phyloP scores from a whole-genome alignment of 345 rosid species.

The Populus euphratica region DNA sequence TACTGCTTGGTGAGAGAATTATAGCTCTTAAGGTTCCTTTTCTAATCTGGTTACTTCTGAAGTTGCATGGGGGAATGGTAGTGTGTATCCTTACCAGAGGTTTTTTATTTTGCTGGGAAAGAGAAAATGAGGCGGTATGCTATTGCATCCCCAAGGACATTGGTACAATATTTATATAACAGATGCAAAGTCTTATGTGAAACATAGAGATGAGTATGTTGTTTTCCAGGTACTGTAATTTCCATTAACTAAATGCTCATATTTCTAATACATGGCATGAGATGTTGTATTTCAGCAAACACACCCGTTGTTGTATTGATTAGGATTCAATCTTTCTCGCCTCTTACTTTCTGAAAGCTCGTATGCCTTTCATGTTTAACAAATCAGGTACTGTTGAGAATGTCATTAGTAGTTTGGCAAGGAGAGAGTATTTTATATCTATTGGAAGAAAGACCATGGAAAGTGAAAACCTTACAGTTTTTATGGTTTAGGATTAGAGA shows the following conservation, averaged over 20 bases:
- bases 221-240: not conserved
- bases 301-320: not conserved
- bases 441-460: not conserved
- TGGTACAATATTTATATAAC: not conserved
- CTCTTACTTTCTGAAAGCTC: not conserved
- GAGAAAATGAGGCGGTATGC: no score
- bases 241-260: not conserved
- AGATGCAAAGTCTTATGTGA: not conserved
- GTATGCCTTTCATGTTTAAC: not conserved
- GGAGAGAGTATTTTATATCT: not conserved
- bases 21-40: not conserved
- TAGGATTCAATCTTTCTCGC: not conserved
- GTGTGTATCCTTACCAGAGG: not conserved
- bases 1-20: not conserved
- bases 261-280: not conserved
- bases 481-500: not conserved
- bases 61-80: not conserved
- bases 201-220: not conserved
- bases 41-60: not conserved
- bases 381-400: not conserved
- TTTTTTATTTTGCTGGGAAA: no score
- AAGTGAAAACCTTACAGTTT: not conserved
- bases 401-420: not conserved
- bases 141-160: not conserved
- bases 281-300: not conserved